These are phyloP conservation scores for Venturia nashicola DNA, from an alignment of 2,329 filamentous ascomycete genomes.

Conservation along the genomic window DNA sequence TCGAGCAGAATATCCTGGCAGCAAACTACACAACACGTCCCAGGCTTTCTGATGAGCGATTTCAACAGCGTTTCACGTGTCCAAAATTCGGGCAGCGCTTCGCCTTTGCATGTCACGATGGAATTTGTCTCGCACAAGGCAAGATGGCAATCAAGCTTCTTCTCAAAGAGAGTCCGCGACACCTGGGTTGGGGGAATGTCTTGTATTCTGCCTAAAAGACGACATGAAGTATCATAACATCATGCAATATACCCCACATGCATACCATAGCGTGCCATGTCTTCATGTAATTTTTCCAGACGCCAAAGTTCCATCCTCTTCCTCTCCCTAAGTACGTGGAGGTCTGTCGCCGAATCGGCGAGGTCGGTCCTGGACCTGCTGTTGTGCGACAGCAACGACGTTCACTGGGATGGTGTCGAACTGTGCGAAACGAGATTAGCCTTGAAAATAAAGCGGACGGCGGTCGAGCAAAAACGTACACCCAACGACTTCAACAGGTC, in stretches of 20 bases:
- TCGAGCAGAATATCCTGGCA: too few relatives aligned
- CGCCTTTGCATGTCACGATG: background rate
- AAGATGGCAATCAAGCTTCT: conserved; percentile 86
- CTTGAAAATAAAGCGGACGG: background rate
- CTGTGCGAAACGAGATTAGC: conserved; percentile 34
- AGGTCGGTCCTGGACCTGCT: conserved; percentile 71
- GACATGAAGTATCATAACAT: conserved; percentile 5
- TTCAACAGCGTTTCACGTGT: background rate
- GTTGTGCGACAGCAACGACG: conserved; percentile 80
- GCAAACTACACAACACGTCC: too few relatives aligned
- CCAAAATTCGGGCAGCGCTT: background rate
- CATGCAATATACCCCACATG: conserved; percentile 25
- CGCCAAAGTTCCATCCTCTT: background rate
- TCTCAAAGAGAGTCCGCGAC: conserved; percentile 70
- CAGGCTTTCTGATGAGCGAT: background rate
- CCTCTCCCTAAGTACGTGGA: conserved; percentile 17
- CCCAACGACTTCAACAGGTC: conserved; percentile 97
- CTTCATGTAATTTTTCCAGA: background rate
- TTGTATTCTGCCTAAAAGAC: conserved; percentile 14
- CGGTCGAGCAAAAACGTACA: conserved; percentile 49
- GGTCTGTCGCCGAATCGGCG: conserved; percentile 63
- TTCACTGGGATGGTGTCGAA: conserved; percentile 98
- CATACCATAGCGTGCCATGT: conserved; percentile 11
- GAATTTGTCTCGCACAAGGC: background rate
- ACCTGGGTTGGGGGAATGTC: conserved; percentile 47